phyloP scores from a whole-genome alignment of 805 yeast species.

The Starmera dryadoides region DNA sequence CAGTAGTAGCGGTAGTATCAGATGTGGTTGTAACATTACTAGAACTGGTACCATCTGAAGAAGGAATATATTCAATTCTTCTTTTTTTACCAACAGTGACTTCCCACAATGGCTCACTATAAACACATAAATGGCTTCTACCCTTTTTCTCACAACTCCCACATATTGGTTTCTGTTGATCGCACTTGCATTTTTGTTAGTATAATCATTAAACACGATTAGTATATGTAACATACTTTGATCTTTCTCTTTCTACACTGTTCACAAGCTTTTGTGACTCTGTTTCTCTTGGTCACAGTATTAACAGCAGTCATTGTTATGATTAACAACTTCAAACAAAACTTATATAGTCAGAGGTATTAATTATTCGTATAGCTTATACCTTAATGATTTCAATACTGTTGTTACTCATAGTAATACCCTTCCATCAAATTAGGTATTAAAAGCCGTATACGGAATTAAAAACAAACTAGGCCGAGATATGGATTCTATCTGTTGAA shows the following conservation, averaged over 20 bases:
- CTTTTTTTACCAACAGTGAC: constrained; percentile 2
- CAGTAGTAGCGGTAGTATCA: no score
- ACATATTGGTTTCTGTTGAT: constrained; percentile 17
- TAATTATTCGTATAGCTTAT: no score
- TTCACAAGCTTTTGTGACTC: constrained; percentile 17
- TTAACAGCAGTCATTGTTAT: not conserved
- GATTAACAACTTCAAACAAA: not conserved
- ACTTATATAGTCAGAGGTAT: no score
- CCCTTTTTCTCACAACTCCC: constrained; percentile 13
- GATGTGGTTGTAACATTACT: no score
- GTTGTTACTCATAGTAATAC: no score
- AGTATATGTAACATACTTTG: constrained; percentile 3
- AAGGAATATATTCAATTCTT: not conserved
- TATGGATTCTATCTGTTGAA: no score
- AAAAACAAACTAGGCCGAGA: no score
- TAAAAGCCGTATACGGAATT: no score
- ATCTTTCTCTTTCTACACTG: constrained; percentile 20
- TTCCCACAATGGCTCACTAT: constrained; percentile 17
- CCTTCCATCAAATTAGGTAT: no score
- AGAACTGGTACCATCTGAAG: no score
- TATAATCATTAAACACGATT: not conserved
- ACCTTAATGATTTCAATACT: no score
- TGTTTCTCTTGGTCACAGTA: constrained; percentile 7
- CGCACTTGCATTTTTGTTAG: constrained; percentile 10
- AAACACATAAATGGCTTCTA: constrained; percentile 10